Evolutionary conservation across 2,329 filamentous ascomycete genomes (phyloP).

Genomic region (Paecilomyces dactylethromorphus): DNA sequence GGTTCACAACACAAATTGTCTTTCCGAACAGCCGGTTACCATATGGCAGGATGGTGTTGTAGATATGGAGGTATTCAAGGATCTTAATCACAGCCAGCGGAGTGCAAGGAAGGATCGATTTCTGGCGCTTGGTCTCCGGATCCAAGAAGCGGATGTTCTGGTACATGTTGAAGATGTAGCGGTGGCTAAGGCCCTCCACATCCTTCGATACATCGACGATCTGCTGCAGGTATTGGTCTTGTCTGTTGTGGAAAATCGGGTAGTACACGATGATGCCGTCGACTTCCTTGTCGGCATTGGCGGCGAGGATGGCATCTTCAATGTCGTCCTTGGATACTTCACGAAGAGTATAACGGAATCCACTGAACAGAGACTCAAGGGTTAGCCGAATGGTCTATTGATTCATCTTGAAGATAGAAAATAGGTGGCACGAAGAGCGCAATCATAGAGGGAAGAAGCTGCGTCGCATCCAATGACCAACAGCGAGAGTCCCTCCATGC

Average conservation of each 20-base stretch:
- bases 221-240: conserved; percentile 95
- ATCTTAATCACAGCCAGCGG: conserved; percentile 96
- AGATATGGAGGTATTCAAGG: conserved; percentile 88
- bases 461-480: neutral
- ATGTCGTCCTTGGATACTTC: conserved; percentile 79
- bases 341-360: conserved; percentile 82
- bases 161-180: conserved; percentile 99
- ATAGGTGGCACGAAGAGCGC: neutral
- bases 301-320: conserved; percentile 78
- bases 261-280: conserved; percentile 98
- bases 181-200: conserved; percentile 89
- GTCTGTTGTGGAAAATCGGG: conserved; percentile 84
- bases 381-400: neutral
- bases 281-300: conserved; percentile 70
- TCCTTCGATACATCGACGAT: conserved; percentile 86
- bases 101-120: conserved; percentile 92
- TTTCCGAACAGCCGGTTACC: conserved; percentile 90
- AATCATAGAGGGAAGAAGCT: neutral
- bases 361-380: conserved; percentile 46
- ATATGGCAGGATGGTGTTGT: conserved; percentile 88
- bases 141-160: conserved; percentile 96
- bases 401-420: neutral
- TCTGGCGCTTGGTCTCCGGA: conserved; percentile 57
- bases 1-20: conserved; percentile 93
- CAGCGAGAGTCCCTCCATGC: neutral